phyloP scores from a whole-genome alignment of 108 stramenopile species.

The Nitzschia sp. region DNA sequence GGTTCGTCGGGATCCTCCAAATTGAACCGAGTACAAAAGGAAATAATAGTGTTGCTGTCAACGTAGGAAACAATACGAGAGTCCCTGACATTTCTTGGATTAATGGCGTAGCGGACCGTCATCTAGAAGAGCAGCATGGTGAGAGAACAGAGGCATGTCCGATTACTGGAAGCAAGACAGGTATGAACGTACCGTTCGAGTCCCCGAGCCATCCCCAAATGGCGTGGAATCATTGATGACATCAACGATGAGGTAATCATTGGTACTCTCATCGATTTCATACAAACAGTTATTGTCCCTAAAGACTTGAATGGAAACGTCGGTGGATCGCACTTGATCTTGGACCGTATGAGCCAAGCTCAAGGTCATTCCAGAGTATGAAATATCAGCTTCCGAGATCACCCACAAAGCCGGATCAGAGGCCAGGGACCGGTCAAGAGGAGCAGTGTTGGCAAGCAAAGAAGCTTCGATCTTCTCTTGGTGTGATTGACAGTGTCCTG shows the following conservation, averaged over 20 bases:
- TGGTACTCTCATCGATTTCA: not conserved
- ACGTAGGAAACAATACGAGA: slow-evolving; percentile 9
- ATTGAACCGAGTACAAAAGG: slow-evolving; percentile 15
- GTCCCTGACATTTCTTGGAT: not conserved
- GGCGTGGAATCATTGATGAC: slow-evolving; percentile 15
- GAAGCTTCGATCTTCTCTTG: too few species aligned
- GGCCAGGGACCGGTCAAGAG: too few species aligned
- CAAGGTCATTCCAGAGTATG: slow-evolving; percentile 4
- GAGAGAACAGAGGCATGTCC: too few species aligned
- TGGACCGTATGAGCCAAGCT: slow-evolving; percentile 6
- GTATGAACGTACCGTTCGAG: slow-evolving; percentile 6
- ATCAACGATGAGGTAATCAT: slow-evolving; percentile 5
- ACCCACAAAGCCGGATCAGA: slow-evolving; percentile 1
- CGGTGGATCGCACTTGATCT: slow-evolving; percentile 6
- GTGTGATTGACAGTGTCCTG: too few species aligned
- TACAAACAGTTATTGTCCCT: not conserved
- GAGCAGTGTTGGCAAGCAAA: too few species aligned
- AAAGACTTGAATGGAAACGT: slow-evolving; percentile 9
- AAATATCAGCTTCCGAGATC: slow-evolving; percentile 2
- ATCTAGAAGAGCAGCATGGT: too few species aligned
- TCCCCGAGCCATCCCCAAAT: slow-evolving; percentile 12
- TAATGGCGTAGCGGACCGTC: slow-evolving; percentile 2
- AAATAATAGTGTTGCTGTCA: not conserved
- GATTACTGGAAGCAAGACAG: not conserved
- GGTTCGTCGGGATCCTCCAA: slow-evolving; percentile 4